These are phyloP conservation scores for Penicillium decumbens DNA, from an alignment of 2,329 filamentous ascomycete species.

Conservation along the genomic window DNA sequence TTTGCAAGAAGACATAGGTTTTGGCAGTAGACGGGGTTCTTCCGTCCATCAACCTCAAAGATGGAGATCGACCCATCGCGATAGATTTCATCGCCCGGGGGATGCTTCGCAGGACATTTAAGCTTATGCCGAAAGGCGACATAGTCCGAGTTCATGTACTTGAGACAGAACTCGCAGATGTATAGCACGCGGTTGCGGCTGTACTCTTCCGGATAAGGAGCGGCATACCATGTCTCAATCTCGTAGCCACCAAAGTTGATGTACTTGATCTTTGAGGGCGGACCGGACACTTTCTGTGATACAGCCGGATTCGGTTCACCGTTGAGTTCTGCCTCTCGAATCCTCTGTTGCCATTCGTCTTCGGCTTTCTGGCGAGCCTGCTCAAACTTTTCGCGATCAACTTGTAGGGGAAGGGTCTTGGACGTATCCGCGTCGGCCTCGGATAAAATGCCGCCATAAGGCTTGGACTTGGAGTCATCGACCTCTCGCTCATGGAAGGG, in stretches of 20 bases:
- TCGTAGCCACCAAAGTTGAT: slow-evolving; percentile 97
- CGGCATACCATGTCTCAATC: slow-evolving; percentile 98
- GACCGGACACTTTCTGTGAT: slow-evolving; percentile 71
- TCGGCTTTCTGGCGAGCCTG: slow-evolving; percentile 86
- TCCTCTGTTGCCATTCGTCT: slow-evolving; percentile 76
- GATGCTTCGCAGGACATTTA: slow-evolving; percentile 94
- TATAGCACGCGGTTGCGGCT: slow-evolving; percentile 94
- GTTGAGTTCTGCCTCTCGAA: slow-evolving; percentile 59
- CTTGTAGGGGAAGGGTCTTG: slow-evolving; percentile 73
- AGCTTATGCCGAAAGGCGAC: slow-evolving; percentile 97
- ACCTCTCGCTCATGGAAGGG: slow-evolving; percentile 84
- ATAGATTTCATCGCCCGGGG: slow-evolving; percentile 96
- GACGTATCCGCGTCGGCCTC: slow-evolving; percentile 88
- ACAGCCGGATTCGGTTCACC: slow-evolving; percentile 60
- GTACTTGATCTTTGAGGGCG: slow-evolving; percentile 94
- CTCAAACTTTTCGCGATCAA: slow-evolving; percentile 82
- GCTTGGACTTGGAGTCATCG: slow-evolving; percentile 85
- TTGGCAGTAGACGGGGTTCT: slow-evolving; percentile 93
- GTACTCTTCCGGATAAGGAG: slow-evolving; percentile 97
- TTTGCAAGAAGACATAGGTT: slow-evolving; percentile 93
- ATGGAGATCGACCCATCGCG: slow-evolving; percentile 90
- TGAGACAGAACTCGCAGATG: slow-evolving; percentile 98
- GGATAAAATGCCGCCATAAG: slow-evolving; percentile 87
- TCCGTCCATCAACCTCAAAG: slow-evolving; percentile 92
- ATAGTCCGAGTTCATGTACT: slow-evolving; percentile 99